Evolutionary conservation across 768 basidiomycete genomes (phyloP), one percentile per base, ranked within the genome.

Genomic region (Collybia sp.): DNA sequence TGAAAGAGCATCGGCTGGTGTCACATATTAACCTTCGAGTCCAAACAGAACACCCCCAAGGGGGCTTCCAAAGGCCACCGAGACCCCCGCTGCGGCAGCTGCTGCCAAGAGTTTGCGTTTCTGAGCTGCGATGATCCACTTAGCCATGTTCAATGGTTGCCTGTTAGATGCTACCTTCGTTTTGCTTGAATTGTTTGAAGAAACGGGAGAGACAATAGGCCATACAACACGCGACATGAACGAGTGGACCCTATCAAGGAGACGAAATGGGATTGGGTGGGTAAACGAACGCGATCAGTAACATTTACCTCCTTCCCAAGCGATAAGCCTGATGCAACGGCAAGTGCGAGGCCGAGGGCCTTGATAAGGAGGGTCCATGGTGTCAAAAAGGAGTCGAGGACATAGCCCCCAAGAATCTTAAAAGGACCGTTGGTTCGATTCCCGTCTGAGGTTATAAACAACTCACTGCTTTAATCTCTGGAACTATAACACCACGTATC

Each of bases 341-440:
- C 75, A 4, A 95, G 75, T 1, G 89, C 86, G 36, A 93, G 71
- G 12, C 91, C 91, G 30, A 93, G 65, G 0, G 83, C 79, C 60
- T 95, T 95, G 55, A 90, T 90, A 40, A 92, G 69, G 19, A 95
- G 72, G 0, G 88, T 92, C 85, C 89, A 90, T 1, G 82, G 79
- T 8, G 86, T 80, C n/a, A 95, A 73, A 62, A 91, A 93, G 1
- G 84, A 79, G 55, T 92, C 88, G 36, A 95, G 81, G 6, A 93
- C 89, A 57, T 90, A 93, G 34, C 91, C 89, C 18, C 82, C 81
- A 13, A 92, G 70, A 51, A 90, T 87, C 85, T 88, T 50, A 2
- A 20, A 31, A 35, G 20, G 17, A 20, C 19, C 43, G 50, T 8
- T 43, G 36, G 20, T 12, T 31, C 13, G 11, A n/a, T 12, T 16